Base-by-base conservation (phyloP, 768 basidiomycete genomes). In the Pleurotus ostreatus region DNA sequence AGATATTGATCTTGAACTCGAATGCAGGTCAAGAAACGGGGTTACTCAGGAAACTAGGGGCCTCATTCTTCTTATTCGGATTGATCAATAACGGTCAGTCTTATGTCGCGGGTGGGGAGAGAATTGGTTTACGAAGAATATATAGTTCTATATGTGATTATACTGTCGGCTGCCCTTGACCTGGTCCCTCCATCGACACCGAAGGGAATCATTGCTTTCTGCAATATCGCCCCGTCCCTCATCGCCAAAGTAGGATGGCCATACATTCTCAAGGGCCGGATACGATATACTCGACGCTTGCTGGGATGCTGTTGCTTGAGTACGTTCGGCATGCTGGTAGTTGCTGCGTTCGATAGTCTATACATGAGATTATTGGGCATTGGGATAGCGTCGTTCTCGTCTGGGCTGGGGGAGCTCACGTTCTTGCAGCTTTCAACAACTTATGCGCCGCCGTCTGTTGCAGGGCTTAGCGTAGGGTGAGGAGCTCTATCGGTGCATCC, bases 111-210 rank as follows among this genome's bases (percentile, higher is more conserved):
- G 1, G 23, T 44, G 38, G 18, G 13, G 70, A 52, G 7, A 23
- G n/a, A 15, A 13, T 2, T 13, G 11, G 12, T 11, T 59, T 2
- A 62, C 20, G 46, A 13, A 20, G 6, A 12, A n/a, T 52, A 25
- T 57, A 0, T 60, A 94, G 94, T 97, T 4, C 77, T 96, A 56
- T 97, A 98, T 71, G 96, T 99, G 38, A 89, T 98, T 59, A 97
- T 98, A 59, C 82, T 99, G 16, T 96, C 93, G 1, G 96, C 96
- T 5, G 97, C 97, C 1, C 76, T 98, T 3, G 97, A 99, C 66
- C 81, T 99, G 2, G 94, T 97, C 1, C 90, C 94, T 6, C 86
- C 92, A 1, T 81, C 88, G 2, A 96, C 93, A 0, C 95, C 96
- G 0, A 96, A 96, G 67, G 96, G 96, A 13, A 85, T 98, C 55